Evolutionary conservation across 2,329 filamentous ascomycete genomes (phyloP), one percentile per base, ranked within the genome.

Genomic region (Aspergillus felis): DNA sequence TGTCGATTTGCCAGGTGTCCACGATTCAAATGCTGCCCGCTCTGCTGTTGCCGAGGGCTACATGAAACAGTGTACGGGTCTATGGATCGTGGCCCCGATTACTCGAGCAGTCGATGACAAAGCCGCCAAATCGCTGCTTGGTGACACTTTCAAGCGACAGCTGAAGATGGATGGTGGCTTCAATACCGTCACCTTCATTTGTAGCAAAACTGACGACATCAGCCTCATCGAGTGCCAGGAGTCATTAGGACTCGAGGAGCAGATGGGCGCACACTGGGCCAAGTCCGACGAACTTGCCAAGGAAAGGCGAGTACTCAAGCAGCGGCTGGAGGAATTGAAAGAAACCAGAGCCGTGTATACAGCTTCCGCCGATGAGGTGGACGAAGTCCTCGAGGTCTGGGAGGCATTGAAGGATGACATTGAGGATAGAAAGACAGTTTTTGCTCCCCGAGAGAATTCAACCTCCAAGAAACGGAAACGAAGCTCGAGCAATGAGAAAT

Each of bases 151-250:
- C 72, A 84, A 81, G 63, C 75, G 80, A 0, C 85, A 87, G 61
- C 71, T 87, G 3, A 82, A 85, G 56, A 82, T 82, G 63, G 85
- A 87, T 57, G 81, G 82, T 1, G 78, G 74, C 0, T 83, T 83
- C 54, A 78, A 73, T 6, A 76, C 73, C 1, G 75, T 87, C 2
- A 85, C 82, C 0, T 87, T 87, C 58, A 82, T 88, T 14, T 87
- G 84, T 64, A 81, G 78, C 17, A 87, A 87, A 65, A 85, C 83
- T 0, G 86, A 88, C 64, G 83, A 87, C 47, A 84, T 87, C 8
- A 79, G 75, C 7, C 69, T 79, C 3, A 75, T 69, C 0, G 79
- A 83, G 55, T 78, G 77, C 71, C 47, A 74, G 63, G 70, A 74
- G 12, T 73, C 66, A 20, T 68, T 82, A 5, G 67, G 64, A 1